These are phyloP conservation scores for Seiridium cupressi DNA, from an alignment of 2,329 filamentous ascomycete genomes.

Conservation along the genomic window DNA sequence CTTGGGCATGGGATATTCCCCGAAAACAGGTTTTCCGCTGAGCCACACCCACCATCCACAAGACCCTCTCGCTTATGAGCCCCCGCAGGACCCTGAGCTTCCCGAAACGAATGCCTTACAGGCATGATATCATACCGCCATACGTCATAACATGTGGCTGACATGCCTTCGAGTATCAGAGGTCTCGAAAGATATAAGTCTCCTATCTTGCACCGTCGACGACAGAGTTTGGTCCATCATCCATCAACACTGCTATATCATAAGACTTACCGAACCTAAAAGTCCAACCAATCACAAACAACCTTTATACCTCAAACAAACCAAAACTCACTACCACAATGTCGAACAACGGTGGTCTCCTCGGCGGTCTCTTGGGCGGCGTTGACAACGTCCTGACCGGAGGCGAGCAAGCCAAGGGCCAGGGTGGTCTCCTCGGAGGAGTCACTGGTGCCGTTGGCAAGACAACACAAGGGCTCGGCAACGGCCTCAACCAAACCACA, in stretches of 20 bases:
- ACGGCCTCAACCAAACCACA: conserved; percentile 27
- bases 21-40: conserved; percentile 4
- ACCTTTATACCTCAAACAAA: neutral
- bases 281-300: neutral
- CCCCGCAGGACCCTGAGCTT: neutral
- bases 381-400: conserved; percentile 32
- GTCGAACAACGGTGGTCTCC: conserved; percentile 30
- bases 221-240: too few relatives aligned
- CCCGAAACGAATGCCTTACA: neutral
- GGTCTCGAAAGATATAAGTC: neutral
- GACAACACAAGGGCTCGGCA: conserved; percentile 22
- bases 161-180: neutral
- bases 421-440: conserved; percentile 30
- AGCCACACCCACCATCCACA: conserved; percentile 6
- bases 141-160: conserved; percentile 8
- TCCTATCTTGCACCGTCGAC: too few relatives aligned
- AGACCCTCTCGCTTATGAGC: neutral
- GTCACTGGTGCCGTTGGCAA: conserved; percentile 25
- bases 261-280: too few relatives aligned
- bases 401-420: conserved; percentile 29
- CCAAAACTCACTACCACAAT: conserved; percentile 14
- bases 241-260: too few relatives aligned
- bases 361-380: conserved; percentile 28
- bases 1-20: neutral
- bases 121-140: conserved; percentile 4